Evolutionary conservation across 306 rosid species (phyloP), one percentile per base, ranked within the genome.

Genomic region (Neltuma alba): DNA sequence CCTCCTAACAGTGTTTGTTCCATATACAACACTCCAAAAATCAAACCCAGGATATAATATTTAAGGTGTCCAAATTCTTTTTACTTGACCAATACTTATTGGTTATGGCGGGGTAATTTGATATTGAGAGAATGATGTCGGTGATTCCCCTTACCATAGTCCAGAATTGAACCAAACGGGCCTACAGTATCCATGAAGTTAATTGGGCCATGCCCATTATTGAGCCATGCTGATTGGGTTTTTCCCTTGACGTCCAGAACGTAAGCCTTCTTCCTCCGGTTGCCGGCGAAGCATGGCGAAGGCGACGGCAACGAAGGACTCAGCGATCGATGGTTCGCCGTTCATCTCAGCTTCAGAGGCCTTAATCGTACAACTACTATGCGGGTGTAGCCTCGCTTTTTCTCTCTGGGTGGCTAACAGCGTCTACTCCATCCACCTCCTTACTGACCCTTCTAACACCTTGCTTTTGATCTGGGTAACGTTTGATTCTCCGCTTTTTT

Each of bases 401-500:
- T 48, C 89, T 4, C 62, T 83, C 33, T 83, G 18, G n/a, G 7
- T 74, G 2, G 80, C 87, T 16, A 25, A 54, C 30, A 74, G 20
- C 37, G 0, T 72, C 50, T 86, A 68, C 78, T 80, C 83, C 57
- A 25, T 77, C 70, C 6, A 80, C 37, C 83, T 86, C 33, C 54
- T 86, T 9, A 54, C 81, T 9, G 66, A 83, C 52, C 83, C 87
- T 62, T 86, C 87, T 77, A 76, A 40, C 70, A 83, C 89, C 34
- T 76, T 86, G 27, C 83, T 83, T 70, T 13, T 83, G 79, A 80
- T 86, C 54, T 83, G 65, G 87, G 89, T 83, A 86, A 70, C 16
- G 2, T 83, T 73, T n/a, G 0, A 18, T 34, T 70, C 72, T 77
- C 65, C 1, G 9, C 1, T 2, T 4, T 44, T 23, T 33, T 5